Evolutionary conservation across 345 rosid genomes (phyloP), one percentile per base, ranked within the genome.

Genomic region (Moricandia arvensis): DNA sequence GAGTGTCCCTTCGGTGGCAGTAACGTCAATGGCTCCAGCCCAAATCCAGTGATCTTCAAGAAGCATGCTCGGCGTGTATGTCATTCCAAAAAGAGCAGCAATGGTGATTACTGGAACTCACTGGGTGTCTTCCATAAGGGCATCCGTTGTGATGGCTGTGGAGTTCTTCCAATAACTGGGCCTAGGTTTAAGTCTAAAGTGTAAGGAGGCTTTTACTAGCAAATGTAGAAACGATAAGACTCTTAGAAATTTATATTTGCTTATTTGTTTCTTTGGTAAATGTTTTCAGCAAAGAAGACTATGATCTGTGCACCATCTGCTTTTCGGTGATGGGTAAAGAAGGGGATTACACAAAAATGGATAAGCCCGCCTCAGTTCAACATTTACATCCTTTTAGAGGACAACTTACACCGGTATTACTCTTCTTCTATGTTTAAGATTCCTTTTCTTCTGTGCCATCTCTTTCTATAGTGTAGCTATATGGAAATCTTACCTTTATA

Each of bases 111-210:
- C 68, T 33, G 66, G 69, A 57, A 49, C 18, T 72, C 81, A 6
- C 54, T 71, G 27, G 89, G 87, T 49, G 80, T 84, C 69, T 89
- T 93, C 72, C 99, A 96, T 77, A 89, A 57, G 76, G 98, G 97
- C 27, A 85, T 96, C 71, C 88, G 82, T 4, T 96, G 99, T 75
- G 99, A 91, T 74, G 91, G 89, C 10, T 96, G 99, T 82, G 98
- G 98, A 58, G 90, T 79, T 83, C 83, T 81, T 83, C 98, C 99
- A 11, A 96, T 96, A 21, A 85, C 87, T 45, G 99, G 99, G 33
- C 89, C 89, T 72, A 86, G 99, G 13, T 93, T 84, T 80, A 93
- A 88, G 82, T 96, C 99, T 4, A 91, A 82, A 85, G 90, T 91
- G 99, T 96, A 91, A 87, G 97, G 60, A 12, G 5, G n/a, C 34